These are phyloP conservation scores for Penicillium glabrum DNA, from an alignment of 2,329 filamentous ascomycete genomes.

Conservation along the genomic window DNA sequence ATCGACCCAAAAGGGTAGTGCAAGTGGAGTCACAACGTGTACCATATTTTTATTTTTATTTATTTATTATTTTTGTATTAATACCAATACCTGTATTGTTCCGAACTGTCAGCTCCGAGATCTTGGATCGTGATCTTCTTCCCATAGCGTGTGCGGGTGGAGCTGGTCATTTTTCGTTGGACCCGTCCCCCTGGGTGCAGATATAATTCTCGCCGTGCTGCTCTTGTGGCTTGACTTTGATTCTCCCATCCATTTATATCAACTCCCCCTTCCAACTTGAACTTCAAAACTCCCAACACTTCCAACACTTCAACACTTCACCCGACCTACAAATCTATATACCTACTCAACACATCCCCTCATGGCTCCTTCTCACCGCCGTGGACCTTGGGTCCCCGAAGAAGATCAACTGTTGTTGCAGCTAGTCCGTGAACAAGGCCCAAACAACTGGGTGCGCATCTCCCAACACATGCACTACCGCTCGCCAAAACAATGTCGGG, in stretches of 20 bases:
- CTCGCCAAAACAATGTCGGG: conserved; percentile 91
- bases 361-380: conserved; percentile 58
- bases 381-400: conserved; percentile 79
- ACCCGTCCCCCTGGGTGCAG: conserved; percentile 36
- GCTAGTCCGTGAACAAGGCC: conserved; percentile 69
- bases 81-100: conserved; percentile 20
- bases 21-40: neutral
- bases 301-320: neutral
- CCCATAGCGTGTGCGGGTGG: conserved; percentile 35
- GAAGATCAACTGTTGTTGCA: conserved; percentile 72
- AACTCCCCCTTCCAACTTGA: neutral
- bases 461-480: conserved; percentile 72
- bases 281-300: neutral
- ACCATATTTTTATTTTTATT: neutral
- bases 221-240: conserved; percentile 22
- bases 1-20: neutral
- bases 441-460: conserved; percentile 89
- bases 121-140: conserved; percentile 42
- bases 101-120: conserved; percentile 40
- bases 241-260: neutral
- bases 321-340: neutral
- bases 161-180: conserved; percentile 31
- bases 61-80: neutral
- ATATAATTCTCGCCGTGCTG: conserved; percentile 27
- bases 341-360: neutral